A percentile compares a stretch with the other conserved stretches of the same genome.
Evolutionary conservation across 2,329 filamentous ascomycete species (phyloP).

Genomic region (Fusarium sp.): DNA sequence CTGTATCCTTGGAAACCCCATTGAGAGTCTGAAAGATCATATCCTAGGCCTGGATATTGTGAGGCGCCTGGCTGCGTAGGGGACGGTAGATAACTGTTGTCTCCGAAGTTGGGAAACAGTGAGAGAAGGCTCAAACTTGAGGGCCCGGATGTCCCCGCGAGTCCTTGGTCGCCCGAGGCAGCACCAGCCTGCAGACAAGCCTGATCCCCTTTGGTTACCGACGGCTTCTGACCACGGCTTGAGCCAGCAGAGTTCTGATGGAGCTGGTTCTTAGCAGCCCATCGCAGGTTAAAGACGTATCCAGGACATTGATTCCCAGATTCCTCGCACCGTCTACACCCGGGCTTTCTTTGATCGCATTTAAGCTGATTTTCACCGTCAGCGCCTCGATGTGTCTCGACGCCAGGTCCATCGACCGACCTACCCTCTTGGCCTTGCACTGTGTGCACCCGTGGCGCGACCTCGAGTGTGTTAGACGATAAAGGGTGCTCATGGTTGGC

Average conservation of each 20-base stretch:
- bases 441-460: background rate
- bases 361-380: slow-evolving; percentile 3
- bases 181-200: background rate
- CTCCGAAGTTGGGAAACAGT: background rate
- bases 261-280: slow-evolving; percentile 34
- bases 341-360: slow-evolving; percentile 37
- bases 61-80: background rate
- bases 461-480: background rate
- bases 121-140: background rate
- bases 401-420: background rate
- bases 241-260: background rate
- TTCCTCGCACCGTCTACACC: slow-evolving; percentile 34
- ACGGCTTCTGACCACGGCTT: background rate
- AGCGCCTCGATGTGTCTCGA: background rate
- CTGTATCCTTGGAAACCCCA: background rate
- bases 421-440: background rate
- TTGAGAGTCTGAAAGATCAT: background rate
- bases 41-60: background rate
- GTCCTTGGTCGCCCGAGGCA: background rate
- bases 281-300: slow-evolving; percentile 39
- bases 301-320: slow-evolving; percentile 36
- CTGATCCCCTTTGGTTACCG: background rate
- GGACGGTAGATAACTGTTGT: background rate
- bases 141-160: background rate
- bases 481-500: background rate